These are phyloP conservation scores for Paradendryphiella salina DNA, from an alignment of 2,329 filamentous ascomycete genomes.

Conservation along the genomic window DNA sequence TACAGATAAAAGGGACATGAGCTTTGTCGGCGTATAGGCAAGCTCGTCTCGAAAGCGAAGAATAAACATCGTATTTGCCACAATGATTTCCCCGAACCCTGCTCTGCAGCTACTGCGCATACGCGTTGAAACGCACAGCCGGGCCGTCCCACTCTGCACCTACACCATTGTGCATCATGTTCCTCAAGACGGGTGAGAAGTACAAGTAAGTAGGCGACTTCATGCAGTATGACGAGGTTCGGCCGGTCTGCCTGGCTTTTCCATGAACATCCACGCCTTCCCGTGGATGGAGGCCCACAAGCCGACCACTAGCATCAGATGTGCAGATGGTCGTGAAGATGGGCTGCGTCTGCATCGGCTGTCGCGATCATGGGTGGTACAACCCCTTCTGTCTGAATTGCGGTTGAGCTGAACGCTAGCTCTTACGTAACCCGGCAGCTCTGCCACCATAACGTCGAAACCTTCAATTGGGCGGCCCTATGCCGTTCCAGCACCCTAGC, in stretches of 20 bases:
- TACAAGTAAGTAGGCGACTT: background rate
- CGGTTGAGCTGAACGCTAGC: slow-evolving; percentile 13
- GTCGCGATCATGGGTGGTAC: slow-evolving; percentile 11
- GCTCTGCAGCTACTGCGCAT: slow-evolving; percentile 9
- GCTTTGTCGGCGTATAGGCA: slow-evolving; percentile 32
- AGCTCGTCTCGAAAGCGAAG: slow-evolving; percentile 23
- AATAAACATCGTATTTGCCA: slow-evolving; percentile 25
- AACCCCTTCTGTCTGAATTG: background rate
- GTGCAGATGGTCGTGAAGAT: background rate
- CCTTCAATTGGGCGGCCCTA: slow-evolving; percentile 13
- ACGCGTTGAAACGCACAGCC: slow-evolving; percentile 6
- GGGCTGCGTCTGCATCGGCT: slow-evolving; percentile 1
- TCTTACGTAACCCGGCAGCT: slow-evolving; percentile 19
- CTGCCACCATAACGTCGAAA: slow-evolving; percentile 11
- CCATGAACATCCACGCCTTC: slow-evolving; percentile 4
- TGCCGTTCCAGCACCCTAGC: slow-evolving; percentile 14
- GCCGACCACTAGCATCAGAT: background rate
- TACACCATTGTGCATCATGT: slow-evolving; percentile 2
- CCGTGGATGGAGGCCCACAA: slow-evolving; percentile 6
- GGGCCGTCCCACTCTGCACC: slow-evolving; percentile 17
- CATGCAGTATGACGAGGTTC: slow-evolving; percentile 14
- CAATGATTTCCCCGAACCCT: slow-evolving; percentile 1
- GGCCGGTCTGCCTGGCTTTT: background rate
- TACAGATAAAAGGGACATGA: slow-evolving; percentile 33
- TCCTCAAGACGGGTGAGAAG: background rate